phyloP scores from a whole-genome alignment of 73 alveolate genomes.

The Blepharisma stoltei region DNA sequence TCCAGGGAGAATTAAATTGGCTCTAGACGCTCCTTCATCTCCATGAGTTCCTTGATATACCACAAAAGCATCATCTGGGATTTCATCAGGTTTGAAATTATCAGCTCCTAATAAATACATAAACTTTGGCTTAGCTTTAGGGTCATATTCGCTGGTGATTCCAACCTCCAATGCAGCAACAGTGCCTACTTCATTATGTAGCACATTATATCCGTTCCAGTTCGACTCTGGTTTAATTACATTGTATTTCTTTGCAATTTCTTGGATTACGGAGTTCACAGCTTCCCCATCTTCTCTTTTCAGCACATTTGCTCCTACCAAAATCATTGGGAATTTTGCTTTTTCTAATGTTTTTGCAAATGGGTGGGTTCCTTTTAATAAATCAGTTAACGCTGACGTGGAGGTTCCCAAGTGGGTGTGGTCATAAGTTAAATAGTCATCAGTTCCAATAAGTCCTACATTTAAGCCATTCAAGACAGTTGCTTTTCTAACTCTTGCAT shows the following conservation, averaged over 20 bases:
- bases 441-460: slow-evolving; percentile 74
- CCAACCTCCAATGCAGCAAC: slow-evolving; percentile 87
- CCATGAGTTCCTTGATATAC: slow-evolving; percentile 87
- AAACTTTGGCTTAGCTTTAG: slow-evolving; percentile 54
- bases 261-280: slow-evolving; percentile 48
- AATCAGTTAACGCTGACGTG: slow-evolving; percentile 57
- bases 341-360: slow-evolving; percentile 60
- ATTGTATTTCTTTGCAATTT: slow-evolving; percentile 47
- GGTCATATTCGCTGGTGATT: slow-evolving; percentile 39
- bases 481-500: slow-evolving; percentile 75
- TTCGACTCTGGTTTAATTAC: slow-evolving; percentile 57
- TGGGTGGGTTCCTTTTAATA: slow-evolving; percentile 81
- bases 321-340: slow-evolving; percentile 81
- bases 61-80: slow-evolving; percentile 87
- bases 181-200: slow-evolving; percentile 69
- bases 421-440: slow-evolving; percentile 62
- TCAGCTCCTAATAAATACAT: slow-evolving; percentile 79
- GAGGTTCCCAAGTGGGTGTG: slow-evolving; percentile 73
- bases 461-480: slow-evolving; percentile 57
- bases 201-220: slow-evolving; percentile 84
- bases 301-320: slow-evolving; percentile 51
- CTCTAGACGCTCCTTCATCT: slow-evolving; percentile 90
- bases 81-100: slow-evolving; percentile 64
- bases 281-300: slow-evolving; percentile 81
- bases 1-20: slow-evolving; percentile 81